Evolutionary conservation across 1,284 basidiomycete species (phyloP), one percentile per base, ranked within the genome.

Genomic region (Austroboletus niveus): DNA sequence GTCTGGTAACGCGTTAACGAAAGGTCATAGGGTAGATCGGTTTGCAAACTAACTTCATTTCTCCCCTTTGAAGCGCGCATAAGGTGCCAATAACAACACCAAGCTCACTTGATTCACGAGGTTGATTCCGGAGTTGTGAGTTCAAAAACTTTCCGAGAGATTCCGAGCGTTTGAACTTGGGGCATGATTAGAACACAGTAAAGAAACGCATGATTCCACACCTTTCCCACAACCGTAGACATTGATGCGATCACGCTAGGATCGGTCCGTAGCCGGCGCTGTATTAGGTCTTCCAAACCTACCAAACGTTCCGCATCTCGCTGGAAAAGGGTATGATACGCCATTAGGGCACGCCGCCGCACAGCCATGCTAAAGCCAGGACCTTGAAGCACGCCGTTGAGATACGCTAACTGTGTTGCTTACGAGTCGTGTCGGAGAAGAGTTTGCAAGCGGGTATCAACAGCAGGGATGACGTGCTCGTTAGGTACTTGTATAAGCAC

Each of bases 341-440:
- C 81, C 44, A 84, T 68, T 30, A 89, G 62, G 10, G 83, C 75
- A 43, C 86, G 78, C 55, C 82, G 76, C 41, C 81, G 82, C 46
- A 91, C 75, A 58, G 78, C 73, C 8, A 73, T 62, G 42, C 87
- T 90, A 60, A 24, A 58, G 44, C 38, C 45, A 42, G 5, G 7
- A 24, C 39, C 31, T 32, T 51, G 45, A 52, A 56, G 51, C 52
- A 52, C 39, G 42, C 10, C 40, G 39, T 54, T 39, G 52, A 47
- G 47, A 48, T 38, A 42, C 22, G 46, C 5, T 2, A 45, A 65
- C 64, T 73, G 70, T 38, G 8, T 65, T 73, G 80, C 87, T 83
- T 76, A 91, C 89, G 84, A 85, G 61, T 77, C 76, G 62, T 90
- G 84, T 39, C 79, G 80, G 17, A 90, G 71, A 17, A 90, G 72